phyloP scores from a whole-genome alignment of 192 early-diverging fungal genomes.

The Physocladia obscura region DNA sequence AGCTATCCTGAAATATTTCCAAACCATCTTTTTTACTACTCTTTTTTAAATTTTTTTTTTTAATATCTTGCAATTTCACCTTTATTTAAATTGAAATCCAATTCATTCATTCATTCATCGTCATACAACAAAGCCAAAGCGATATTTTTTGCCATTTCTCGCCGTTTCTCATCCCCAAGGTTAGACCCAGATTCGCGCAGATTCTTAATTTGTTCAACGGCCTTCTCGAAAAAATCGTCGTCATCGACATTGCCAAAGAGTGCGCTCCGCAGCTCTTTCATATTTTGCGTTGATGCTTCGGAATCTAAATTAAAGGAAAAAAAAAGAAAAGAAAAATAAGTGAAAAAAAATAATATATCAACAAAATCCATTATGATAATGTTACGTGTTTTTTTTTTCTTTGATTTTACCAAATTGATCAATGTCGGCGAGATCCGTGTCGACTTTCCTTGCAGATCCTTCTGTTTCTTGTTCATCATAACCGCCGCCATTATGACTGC shows the following conservation, averaged over 20 bases:
- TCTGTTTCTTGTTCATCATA: neutral
- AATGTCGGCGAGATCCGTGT: conserved; percentile 12
- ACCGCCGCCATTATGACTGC: neutral
- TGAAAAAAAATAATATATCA: too few relatives aligned
- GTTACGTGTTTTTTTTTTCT: too few relatives aligned
- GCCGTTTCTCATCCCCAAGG: conserved; percentile 2
- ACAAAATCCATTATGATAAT: too few relatives aligned
- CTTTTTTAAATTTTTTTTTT: neutral
- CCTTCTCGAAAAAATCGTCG: conserved; percentile 26
- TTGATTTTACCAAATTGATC: conserved; percentile 2
- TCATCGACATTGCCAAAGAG: conserved; percentile 20
- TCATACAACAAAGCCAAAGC: conserved; percentile 17
- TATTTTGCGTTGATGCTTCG: conserved; percentile 11
- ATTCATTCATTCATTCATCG: neutral
- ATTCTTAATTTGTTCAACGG: conserved; percentile 13
- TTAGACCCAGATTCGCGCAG: neutral
- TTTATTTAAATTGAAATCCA: neutral
- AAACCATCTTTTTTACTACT: too few relatives aligned
- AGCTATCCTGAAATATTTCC: too few relatives aligned
- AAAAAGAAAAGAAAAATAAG: neutral
- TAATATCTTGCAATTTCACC: neutral
- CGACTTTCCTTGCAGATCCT: neutral
- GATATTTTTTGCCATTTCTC: conserved; percentile 17
- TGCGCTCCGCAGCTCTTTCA: neutral
- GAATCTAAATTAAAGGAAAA: neutral